Percentiles rank a stretch among this genome's conserved stretches.
phyloP scores from a whole-genome alignment of 306 rosid species.

The Quercus cerris region DNA sequence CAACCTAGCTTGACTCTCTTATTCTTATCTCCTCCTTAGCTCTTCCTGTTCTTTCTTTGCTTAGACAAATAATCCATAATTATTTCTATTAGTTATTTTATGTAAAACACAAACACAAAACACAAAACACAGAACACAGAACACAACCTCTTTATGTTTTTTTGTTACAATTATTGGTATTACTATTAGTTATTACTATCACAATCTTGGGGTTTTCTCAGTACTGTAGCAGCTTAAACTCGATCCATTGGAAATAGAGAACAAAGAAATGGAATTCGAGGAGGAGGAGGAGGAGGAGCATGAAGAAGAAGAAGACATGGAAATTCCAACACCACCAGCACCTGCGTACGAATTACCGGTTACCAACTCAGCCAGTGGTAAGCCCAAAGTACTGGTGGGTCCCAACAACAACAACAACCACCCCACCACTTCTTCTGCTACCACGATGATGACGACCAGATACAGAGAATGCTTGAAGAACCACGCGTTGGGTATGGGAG shows the following conservation, averaged over 20 bases:
- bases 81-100: too few relatives aligned
- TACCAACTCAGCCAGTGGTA: conserved; percentile 26
- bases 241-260: background rate
- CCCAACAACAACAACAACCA: too few relatives aligned
- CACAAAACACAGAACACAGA: too few relatives aligned
- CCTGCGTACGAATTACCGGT: conserved; percentile 40
- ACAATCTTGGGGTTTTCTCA: too few relatives aligned
- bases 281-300: conserved; percentile 59
- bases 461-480: conserved; percentile 83
- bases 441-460: conserved; percentile 16
- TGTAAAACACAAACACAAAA: too few relatives aligned
- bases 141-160: too few relatives aligned
- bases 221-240: too few relatives aligned
- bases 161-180: too few relatives aligned
- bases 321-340: conserved; percentile 33
- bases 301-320: conserved; percentile 51
- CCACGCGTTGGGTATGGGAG: conserved; percentile 68
- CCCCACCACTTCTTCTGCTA: too few relatives aligned
- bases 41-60: conserved; percentile 15
- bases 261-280: conserved; percentile 63
- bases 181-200: too few relatives aligned
- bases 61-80: background rate
- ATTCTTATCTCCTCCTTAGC: conserved; percentile 34
- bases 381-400: conserved; percentile 5
- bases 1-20: too few relatives aligned